Evolutionary conservation across 2,329 filamentous ascomycete species (phyloP).

Genomic region (Cercospora berteroae): DNA sequence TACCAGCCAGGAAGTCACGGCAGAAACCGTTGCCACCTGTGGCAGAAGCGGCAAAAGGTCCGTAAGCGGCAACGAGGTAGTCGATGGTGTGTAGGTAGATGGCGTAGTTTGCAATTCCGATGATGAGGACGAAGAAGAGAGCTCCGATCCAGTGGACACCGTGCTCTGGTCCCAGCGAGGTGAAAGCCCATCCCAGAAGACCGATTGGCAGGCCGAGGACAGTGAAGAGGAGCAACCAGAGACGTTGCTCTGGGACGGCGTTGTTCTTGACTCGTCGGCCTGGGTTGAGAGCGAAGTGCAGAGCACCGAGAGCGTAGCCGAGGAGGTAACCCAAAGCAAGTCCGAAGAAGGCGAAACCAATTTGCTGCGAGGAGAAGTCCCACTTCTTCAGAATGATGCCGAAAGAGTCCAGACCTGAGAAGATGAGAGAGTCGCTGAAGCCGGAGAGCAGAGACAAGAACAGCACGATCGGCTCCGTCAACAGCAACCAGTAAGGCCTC

Average conservation of each 20-base stretch:
- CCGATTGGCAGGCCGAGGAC: conserved; percentile 64
- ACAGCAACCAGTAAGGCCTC: conserved; percentile 70
- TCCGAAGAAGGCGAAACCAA: conserved; percentile 57
- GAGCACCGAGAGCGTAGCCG: conserved; percentile 58
- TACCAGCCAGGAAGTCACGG: conserved; percentile 69
- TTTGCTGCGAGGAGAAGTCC: conserved; percentile 57
- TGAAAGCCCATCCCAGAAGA: conserved; percentile 69
- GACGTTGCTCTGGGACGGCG: conserved; percentile 62
- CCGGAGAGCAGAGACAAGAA: conserved; percentile 68
- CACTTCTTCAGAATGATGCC: conserved; percentile 62
- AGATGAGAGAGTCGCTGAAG: conserved; percentile 73
- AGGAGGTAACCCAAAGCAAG: conserved; percentile 66
- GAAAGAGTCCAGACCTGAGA: conserved; percentile 74
- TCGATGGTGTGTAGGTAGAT: conserved; percentile 39
- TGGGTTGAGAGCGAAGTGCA: conserved; percentile 45
- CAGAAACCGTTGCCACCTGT: conserved; percentile 75
- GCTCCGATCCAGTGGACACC: conserved; percentile 65
- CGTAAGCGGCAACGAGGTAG: conserved; percentile 73
- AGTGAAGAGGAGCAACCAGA: conserved; percentile 63
- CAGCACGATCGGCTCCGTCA: conserved; percentile 72
- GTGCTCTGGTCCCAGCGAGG: conserved; percentile 57
- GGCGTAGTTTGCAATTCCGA: conserved; percentile 65
- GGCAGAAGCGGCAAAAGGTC: conserved; percentile 69
- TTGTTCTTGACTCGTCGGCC: conserved; percentile 46
- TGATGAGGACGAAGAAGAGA: conserved; percentile 62